A percentile compares a stretch with the other conserved stretches of the same genome.
phyloP scores from a whole-genome alignment of 2,329 filamentous ascomycete species.

The Pseudogymnoascus sp. region DNA sequence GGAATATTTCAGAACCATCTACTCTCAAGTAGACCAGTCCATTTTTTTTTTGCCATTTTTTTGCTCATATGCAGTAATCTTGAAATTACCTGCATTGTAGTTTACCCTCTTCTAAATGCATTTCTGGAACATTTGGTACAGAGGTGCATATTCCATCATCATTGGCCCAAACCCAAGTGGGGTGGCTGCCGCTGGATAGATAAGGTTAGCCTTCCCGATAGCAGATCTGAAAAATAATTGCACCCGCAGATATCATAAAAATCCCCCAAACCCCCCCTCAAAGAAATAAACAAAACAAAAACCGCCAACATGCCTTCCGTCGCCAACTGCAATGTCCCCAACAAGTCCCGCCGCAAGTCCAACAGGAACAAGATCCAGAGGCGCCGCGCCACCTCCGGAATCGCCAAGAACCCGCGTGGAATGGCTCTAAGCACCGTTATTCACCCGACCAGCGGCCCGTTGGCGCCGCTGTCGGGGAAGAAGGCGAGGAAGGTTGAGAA shows the following conservation, averaged over 20 bases:
- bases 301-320: slow-evolving; percentile 26
- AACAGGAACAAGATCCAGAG: slow-evolving; percentile 26
- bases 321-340: slow-evolving; percentile 28
- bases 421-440: slow-evolving; percentile 24
- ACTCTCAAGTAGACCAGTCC: too few relatives aligned
- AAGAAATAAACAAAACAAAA: background rate
- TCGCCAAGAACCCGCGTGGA: slow-evolving; percentile 26
- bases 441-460: slow-evolving; percentile 25
- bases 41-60: too few relatives aligned
- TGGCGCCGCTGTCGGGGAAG: slow-evolving; percentile 26
- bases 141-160: background rate
- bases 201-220: slow-evolving; percentile 5
- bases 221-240: slow-evolving; percentile 7
- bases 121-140: background rate
- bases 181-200: background rate
- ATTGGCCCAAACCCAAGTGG: background rate
- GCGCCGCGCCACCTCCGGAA: slow-evolving; percentile 20
- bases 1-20: too few relatives aligned
- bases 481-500: slow-evolving; percentile 28
- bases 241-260: slow-evolving; percentile 1
- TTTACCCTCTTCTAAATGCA: background rate
- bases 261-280: background rate
- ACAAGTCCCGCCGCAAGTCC: slow-evolving; percentile 25
- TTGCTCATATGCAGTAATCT: too few relatives aligned
- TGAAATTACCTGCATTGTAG: background rate